Evolutionary conservation across 164 flowering plant species (phyloP).

Genomic region (Magnolia changhungtana): DNA sequence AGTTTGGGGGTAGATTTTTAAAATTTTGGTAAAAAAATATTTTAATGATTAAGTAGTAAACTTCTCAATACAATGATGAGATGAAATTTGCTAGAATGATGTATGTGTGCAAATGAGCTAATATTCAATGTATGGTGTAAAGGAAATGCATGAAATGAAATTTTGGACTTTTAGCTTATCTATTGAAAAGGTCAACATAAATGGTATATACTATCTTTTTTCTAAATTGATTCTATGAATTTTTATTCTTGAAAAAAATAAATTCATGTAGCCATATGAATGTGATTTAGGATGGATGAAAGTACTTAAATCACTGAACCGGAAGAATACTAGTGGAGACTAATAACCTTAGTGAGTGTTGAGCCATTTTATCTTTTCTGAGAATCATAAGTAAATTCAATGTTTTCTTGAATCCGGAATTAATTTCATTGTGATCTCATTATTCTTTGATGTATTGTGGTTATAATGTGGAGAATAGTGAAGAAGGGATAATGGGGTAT

Average conservation of each 20-base stretch:
- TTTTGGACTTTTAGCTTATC: no score
- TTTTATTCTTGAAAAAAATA: no score
- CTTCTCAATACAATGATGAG: no score
- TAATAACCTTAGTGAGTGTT: background rate
- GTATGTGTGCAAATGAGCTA: no score
- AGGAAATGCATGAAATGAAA: no score
- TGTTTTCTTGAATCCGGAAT: background rate
- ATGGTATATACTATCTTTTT: background rate
- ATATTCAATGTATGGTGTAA: no score
- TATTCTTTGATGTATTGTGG: background rate
- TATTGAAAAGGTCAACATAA: no score
- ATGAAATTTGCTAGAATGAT: no score
- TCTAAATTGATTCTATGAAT: background rate
- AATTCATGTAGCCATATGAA: background rate
- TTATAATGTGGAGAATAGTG: no score
- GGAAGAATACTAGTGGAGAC: background rate
- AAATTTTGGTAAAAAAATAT: background rate
- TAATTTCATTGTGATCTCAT: background rate
- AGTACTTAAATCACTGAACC: background rate
- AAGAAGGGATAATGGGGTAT: no score
- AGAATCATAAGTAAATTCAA: background rate
- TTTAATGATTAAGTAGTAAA: no score
- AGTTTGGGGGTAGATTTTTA: background rate
- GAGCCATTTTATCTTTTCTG: background rate
- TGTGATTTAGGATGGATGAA: background rate